Conservation (phyloP, 2,329 filamentous ascomycete genomes). For the Harringtonia lauricola region DNA sequence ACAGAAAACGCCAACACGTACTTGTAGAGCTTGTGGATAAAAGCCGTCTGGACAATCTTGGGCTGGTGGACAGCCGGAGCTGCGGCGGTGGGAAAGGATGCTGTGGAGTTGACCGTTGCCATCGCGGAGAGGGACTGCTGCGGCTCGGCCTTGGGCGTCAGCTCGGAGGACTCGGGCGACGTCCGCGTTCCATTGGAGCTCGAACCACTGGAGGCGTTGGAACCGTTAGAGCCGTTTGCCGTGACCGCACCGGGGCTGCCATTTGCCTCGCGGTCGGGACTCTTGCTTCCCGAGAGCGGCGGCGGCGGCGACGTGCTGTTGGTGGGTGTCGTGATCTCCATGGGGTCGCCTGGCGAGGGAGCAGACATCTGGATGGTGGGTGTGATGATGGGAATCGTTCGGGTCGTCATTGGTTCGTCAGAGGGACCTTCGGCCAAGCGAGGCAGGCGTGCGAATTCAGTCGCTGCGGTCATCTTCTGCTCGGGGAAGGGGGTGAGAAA, state of each 20-base stretch:
- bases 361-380: slow-evolving; percentile 49
- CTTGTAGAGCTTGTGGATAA: slow-evolving; percentile 99
- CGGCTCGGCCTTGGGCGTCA: slow-evolving; percentile 23
- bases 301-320: slow-evolving; percentile 31
- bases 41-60: slow-evolving; percentile 96
- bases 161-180: slow-evolving; percentile 6
- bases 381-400: slow-evolving; percentile 46
- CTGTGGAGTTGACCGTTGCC: slow-evolving; percentile 29
- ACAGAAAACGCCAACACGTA: too few species aligned
- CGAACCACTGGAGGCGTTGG: slow-evolving; percentile 20
- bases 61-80: slow-evolving; percentile 77
- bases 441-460: slow-evolving; percentile 36
- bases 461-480: slow-evolving; percentile 37
- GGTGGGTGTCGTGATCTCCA: slow-evolving; percentile 48
- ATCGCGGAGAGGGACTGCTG: slow-evolving; percentile 24
- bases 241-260: slow-evolving; percentile 16
- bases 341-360: slow-evolving; percentile 45
- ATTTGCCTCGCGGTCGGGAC: slow-evolving; percentile 22
- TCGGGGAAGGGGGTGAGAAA: neutral
- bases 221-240: slow-evolving; percentile 22
- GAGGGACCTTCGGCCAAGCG: slow-evolving; percentile 24
- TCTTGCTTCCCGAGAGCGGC: slow-evolving; percentile 27
- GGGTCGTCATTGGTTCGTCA: slow-evolving; percentile 35
- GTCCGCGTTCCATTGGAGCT: slow-evolving; percentile 4
- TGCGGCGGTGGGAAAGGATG: slow-evolving; percentile 30